Base-by-base conservation (phyloP, 1,139 yeast species). In the Scheffersomyces segobiensis region DNA sequence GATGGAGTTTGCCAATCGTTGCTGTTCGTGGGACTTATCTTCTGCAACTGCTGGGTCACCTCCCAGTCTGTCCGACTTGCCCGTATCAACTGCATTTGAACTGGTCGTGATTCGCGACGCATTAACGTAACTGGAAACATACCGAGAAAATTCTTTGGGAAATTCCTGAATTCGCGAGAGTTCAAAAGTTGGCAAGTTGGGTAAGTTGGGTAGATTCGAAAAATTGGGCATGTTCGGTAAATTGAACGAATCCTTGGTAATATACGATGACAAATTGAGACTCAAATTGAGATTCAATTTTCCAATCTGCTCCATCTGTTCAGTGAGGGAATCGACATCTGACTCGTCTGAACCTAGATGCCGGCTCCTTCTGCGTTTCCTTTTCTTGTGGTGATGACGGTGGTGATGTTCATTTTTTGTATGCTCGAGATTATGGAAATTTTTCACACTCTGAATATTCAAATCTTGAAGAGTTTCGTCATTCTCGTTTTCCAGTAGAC, bases 261-360 rank as follows among this genome's bases (percentile, higher is more conserved):
- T 57, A 52, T 62, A 65, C n/a, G 65, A 60, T 7, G 66, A 61
- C 53, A 63, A 59, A 51, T 61, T 62, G 53, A 62, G 57, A 56
- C 63, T 62, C 51, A 64, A 59, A 55, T 67, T 68, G 52, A 74
- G 60, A 57, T 75, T 73, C 56, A 78, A 66, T 54, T 70, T 69
- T 0, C 87, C 87, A 18, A 83, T 77, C 62, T 76, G 79, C 56
- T 83, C 85, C 53, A 83, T 67, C 7, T 81, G 83, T 26, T 70
- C 74, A 0, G 82, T 75, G 53, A 82, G 66, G 0, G 79, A 74
- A 60, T 75, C 76, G n/a, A 67, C 61, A 21, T 72, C 74, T 5
- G 74, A 69, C 14, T 68, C 73, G 46, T 58, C 61, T 19, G 50
- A 20, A 19, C 17, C 24, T 5, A 48, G 24, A 20, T n/a, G 19